phyloP scores from a whole-genome alignment of 202 grass and related monocot species.

The Schoenoplectus triqueter region DNA sequence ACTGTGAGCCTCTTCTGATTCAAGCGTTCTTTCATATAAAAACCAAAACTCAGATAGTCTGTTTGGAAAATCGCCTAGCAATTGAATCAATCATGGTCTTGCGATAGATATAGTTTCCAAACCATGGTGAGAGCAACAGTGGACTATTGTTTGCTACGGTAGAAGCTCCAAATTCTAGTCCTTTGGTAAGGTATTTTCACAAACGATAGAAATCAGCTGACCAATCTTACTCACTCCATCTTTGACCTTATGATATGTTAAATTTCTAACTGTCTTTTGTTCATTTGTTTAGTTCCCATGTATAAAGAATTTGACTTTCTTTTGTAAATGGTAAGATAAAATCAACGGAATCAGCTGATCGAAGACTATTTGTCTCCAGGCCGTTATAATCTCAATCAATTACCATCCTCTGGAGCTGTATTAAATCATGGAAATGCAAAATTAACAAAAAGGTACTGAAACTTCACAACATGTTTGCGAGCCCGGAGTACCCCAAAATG shows the following conservation, averaged over 20 bases:
- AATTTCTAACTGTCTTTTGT: background rate
- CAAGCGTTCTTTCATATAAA: background rate
- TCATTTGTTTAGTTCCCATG: background rate
- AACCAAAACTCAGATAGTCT: background rate
- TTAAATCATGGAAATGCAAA: conserved; percentile 40
- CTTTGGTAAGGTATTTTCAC: too few species aligned
- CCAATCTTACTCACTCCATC: too few species aligned
- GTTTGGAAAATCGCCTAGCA: background rate
- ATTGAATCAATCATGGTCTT: background rate
- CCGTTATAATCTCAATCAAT: conserved; percentile 32
- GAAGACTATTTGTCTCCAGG: conserved; percentile 34
- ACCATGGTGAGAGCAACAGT: too few species aligned
- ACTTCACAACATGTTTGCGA: conserved; percentile 52
- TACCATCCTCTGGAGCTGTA: conserved; percentile 1
- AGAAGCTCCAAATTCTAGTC: too few species aligned
- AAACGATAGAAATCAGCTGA: too few species aligned
- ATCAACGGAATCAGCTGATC: conserved; percentile 19
- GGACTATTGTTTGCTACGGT: too few species aligned
- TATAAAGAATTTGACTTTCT: conserved; percentile 7
- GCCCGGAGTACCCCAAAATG: conserved; percentile 53
- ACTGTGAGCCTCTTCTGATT: background rate
- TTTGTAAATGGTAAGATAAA: background rate
- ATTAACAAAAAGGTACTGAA: conserved; percentile 1
- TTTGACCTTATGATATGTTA: background rate
- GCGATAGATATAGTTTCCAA: too few species aligned